Evolutionary conservation across 1,284 basidiomycete species (phyloP).

Genomic region (Golubevia sp.): DNA sequence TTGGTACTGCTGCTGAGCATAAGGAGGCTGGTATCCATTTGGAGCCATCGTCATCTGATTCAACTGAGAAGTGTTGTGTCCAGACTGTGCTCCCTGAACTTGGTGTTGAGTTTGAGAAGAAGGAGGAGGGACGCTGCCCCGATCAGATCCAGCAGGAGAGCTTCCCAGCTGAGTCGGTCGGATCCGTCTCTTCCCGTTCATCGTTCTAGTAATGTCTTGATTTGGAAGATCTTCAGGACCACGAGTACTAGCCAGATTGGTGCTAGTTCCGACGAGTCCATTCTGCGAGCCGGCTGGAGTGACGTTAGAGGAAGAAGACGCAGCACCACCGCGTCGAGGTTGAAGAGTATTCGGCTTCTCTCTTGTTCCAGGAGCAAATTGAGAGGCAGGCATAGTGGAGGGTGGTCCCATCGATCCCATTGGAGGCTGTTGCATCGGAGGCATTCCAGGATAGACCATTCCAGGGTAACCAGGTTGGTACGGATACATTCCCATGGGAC

Average conservation of each 20-base stretch:
- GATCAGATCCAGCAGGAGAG: slow-evolving; percentile 9
- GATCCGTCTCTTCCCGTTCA: slow-evolving; percentile 71
- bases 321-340: slow-evolving; percentile 7
- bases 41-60: background rate
- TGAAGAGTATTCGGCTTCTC: slow-evolving; percentile 20
- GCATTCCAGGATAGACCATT: no score
- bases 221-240: slow-evolving; percentile 9
- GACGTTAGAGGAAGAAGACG: slow-evolving; percentile 9
- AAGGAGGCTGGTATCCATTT: background rate
- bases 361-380: slow-evolving; percentile 56
- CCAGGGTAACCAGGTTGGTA: no score
- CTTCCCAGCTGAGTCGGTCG: slow-evolving; percentile 66
- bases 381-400: no score
- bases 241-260: slow-evolving; percentile 8
- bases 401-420: no score
- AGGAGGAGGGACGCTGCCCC: slow-evolving; percentile 1
- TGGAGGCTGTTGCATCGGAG: no score
- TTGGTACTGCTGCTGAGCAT: background rate
- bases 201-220: slow-evolving; percentile 61
- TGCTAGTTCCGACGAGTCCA: background rate
- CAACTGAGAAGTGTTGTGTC: slow-evolving; percentile 8
- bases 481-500: slow-evolving; percentile 24
- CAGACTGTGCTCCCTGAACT: no score
- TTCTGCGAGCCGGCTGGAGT: slow-evolving; percentile 15
- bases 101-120: no score